A percentile compares a stretch with the other conserved stretches of the same genome.
Evolutionary conservation across 2,329 filamentous ascomycete genomes (phyloP).

Genomic region (Xylaria sp.): DNA sequence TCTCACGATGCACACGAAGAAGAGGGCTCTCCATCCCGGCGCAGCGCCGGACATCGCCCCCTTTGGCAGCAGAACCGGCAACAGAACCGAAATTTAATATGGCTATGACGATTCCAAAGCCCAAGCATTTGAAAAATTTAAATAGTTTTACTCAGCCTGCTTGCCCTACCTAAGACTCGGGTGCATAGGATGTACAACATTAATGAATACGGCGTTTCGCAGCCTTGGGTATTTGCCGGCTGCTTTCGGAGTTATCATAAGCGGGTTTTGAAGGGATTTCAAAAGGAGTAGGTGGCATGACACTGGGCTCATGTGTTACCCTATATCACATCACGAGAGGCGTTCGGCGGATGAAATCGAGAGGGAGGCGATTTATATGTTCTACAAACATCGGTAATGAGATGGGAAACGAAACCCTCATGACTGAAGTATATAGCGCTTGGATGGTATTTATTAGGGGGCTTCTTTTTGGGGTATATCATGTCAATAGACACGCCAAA

Average conservation of each 20-base stretch:
- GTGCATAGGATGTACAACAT: conserved; percentile 17
- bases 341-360: not conserved
- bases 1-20: conserved; percentile 14
- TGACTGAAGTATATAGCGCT: conserved; percentile 7
- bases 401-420: conserved; percentile 7
- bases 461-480: conserved; percentile 17
- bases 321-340: not conserved
- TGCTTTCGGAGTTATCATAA: not conserved
- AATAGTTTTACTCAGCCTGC: not conserved
- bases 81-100: conserved; percentile 60
- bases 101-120: conserved; percentile 52
- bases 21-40: conserved; percentile 42
- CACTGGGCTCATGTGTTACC: not conserved
- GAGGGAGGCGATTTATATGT: not conserved
- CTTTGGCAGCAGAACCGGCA: conserved; percentile 67
- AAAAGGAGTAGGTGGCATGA: not conserved
- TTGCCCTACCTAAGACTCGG: not conserved
- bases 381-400: conserved; percentile 13
- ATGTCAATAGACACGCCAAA: not conserved
- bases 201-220: conserved; percentile 11
- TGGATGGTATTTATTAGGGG: conserved; percentile 1
- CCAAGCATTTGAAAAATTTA: not conserved
- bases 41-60: conserved; percentile 53
- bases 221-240: not conserved
- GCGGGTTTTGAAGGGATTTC: conserved; percentile 2